phyloP scores from a whole-genome alignment of 1,139 yeast genomes.

The Ogataea hybrid region DNA sequence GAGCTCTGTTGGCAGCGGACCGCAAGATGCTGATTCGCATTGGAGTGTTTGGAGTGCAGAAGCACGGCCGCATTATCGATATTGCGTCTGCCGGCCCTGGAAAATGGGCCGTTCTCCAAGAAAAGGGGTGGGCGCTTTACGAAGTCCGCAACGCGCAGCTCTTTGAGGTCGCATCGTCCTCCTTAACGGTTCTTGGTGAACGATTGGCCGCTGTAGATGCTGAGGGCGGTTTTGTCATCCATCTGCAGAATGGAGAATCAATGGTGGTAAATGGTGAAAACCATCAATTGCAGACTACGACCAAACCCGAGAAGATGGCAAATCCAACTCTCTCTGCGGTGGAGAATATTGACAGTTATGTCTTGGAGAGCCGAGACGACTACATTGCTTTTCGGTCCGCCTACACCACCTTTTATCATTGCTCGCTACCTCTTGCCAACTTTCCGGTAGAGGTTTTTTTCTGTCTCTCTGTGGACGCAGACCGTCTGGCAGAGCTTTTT shows the following conservation, averaged over 20 bases:
- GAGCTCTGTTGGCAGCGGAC: constrained; percentile 11
- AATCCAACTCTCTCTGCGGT: too few relatives aligned
- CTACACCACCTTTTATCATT: constrained; percentile 8
- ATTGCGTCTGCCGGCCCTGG: constrained; percentile 10
- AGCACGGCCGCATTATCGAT: too few relatives aligned
- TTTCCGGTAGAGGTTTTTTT: constrained; percentile 12
- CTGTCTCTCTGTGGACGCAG: constrained; percentile 3
- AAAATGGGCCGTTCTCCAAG: constrained; percentile 26
- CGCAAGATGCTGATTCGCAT: constrained; percentile 10
- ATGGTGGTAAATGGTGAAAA: constrained; percentile 20
- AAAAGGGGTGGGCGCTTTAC: constrained; percentile 29
- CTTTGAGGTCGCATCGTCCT: constrained; percentile 23
- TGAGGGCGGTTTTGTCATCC: constrained; percentile 15
- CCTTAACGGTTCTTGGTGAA: constrained; percentile 22
- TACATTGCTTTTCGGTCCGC: neutral
- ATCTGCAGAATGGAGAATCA: constrained; percentile 21
- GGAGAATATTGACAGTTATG: constrained; percentile 9
- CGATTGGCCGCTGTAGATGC: neutral
- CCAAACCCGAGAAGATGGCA: too few relatives aligned
- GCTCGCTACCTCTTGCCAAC: neutral
- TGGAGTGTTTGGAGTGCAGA: constrained; percentile 17
- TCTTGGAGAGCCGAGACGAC: neutral
- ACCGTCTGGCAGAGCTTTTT: constrained; percentile 6
- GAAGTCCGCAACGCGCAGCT: constrained; percentile 11
- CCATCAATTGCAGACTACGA: constrained; percentile 7